Base-by-base conservation (phyloP, 108 stramenopile genomes). In the Epipyxis sp. region DNA sequence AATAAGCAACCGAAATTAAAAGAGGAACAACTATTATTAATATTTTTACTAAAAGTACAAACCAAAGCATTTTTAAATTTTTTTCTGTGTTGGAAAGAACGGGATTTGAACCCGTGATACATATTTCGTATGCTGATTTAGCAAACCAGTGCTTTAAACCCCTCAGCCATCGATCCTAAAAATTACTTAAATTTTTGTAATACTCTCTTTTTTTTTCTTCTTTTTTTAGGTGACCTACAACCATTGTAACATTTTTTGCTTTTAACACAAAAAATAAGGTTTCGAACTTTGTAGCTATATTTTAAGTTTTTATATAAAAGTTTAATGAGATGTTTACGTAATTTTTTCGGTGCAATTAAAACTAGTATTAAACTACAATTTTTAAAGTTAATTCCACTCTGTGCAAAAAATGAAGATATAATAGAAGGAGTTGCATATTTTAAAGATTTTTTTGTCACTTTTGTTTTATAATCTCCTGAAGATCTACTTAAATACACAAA, bases 81-180 rank as follows among this genome's bases (percentile, higher is more conserved):
- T 65, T 65, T 65, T 59, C 46, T 69, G 43, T 69, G 25, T 30
- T 46, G 71, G 69, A 69, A 44, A 42, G 46, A 72, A 79, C 37
- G 44, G 69, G 79, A 79, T 79, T 79, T 46, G 79, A 79, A 79
- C 79, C 69, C 44, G 16, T 79, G 79, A 57, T 72, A 25, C 61
- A 16, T 65, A 65, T 32, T 65, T 32, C 34, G 34, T 32, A 65
- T 65, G 61, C 61, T 32, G 34, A 32, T 32, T 65, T 65, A 32
- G 30, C 20, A 65, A 32, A 32, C 61, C 34, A 32, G 61, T 65
- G 34, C 61, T 65, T 65, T 65, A 65, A 65, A 65, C 61, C 61
- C 30, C 61, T 65, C 61, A 65, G 61, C 34, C 61, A 65, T 65
- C 34, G 30, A 65, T 65, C 61, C 61, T 32, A 32, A 32, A 32